Evolutionary conservation across 163 green algal species (phyloP).

Genomic region (Chlorella variabilis): DNA sequence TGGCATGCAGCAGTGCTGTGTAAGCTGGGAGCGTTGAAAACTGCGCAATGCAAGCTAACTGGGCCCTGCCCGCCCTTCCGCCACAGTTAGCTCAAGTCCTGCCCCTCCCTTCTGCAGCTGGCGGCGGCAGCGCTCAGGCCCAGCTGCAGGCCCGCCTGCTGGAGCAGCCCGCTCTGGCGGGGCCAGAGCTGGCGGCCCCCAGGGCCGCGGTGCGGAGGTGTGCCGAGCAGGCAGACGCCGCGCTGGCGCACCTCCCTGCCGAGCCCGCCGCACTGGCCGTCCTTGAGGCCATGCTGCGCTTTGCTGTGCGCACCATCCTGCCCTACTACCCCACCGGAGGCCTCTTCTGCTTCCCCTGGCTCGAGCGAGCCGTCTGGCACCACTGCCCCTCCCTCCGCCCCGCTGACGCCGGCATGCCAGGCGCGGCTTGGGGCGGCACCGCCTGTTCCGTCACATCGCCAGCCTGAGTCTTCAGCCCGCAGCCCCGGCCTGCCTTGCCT

Average conservation of each 20-base stretch:
- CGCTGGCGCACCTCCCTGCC: not conserved
- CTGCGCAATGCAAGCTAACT: too few species aligned
- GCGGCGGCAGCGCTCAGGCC: not conserved
- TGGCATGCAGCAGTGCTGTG: not conserved
- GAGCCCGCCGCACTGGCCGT: not conserved
- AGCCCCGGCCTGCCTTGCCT: not conserved
- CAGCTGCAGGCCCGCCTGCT: not conserved
- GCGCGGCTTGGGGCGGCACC: not conserved
- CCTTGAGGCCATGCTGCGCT: conserved; percentile 27
- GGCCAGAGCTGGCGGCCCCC: not conserved
- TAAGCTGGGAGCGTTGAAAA: too few species aligned
- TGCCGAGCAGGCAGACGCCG: conserved; percentile 6
- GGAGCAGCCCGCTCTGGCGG: not conserved
- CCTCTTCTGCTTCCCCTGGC: conserved; percentile 19
- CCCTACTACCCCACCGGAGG: not conserved
- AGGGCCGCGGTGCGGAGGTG: not conserved
- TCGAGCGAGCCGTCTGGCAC: not conserved
- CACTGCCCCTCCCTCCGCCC: conserved; percentile 1
- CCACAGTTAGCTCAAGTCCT: too few species aligned
- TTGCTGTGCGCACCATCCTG: conserved; percentile 9
- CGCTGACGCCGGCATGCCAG: not conserved
- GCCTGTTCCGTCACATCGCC: too few species aligned
- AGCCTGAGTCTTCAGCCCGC: too few species aligned
- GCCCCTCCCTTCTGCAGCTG: not conserved
- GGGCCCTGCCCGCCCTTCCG: too few species aligned